Percentiles rank a stretch among this genome's conserved stretches.
Conservation (phyloP, 2,329 filamentous ascomycete species). For the Aspergillus nomiae region DNA sequence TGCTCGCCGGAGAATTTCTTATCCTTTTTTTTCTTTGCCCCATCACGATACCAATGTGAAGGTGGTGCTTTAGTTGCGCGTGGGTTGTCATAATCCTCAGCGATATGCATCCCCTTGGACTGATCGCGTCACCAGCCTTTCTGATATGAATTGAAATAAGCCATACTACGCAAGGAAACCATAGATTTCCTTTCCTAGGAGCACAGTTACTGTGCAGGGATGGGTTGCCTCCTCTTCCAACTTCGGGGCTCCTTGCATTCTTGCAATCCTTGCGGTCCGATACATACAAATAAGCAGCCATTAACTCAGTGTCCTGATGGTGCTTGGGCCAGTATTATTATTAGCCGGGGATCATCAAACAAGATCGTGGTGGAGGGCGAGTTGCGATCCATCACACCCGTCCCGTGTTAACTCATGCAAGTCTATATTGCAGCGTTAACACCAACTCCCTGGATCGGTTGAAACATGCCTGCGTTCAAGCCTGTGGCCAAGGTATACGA, state of each 20-base stretch:
- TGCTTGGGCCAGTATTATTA: background rate
- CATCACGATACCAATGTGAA: slow-evolving; percentile 8
- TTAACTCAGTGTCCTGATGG: background rate
- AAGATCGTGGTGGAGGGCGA: background rate
- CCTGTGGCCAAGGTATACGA: background rate
- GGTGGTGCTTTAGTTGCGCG: slow-evolving; percentile 7
- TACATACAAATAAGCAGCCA: background rate
- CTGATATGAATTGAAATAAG: background rate
- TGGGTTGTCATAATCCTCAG: slow-evolving; percentile 11
- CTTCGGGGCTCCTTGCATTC: slow-evolving; percentile 30
- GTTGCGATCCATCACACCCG: slow-evolving; percentile 8
- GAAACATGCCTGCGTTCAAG: background rate
- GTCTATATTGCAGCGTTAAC: slow-evolving; percentile 5
- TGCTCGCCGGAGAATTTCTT: slow-evolving; percentile 14
- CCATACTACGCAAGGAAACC: slow-evolving; percentile 14
- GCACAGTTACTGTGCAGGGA: background rate
- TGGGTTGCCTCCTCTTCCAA: slow-evolving; percentile 8
- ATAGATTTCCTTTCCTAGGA: background rate
- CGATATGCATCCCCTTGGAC: slow-evolving; percentile 1
- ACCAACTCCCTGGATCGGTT: background rate
- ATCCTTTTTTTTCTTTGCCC: background rate
- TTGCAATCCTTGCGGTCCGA: slow-evolving; percentile 26
- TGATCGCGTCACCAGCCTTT: slow-evolving; percentile 15
- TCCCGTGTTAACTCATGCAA: slow-evolving; percentile 1
- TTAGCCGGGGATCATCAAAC: background rate